Conservation (phyloP, 495 filamentous ascomycete genomes). For the Penicillium cataractarum region DNA sequence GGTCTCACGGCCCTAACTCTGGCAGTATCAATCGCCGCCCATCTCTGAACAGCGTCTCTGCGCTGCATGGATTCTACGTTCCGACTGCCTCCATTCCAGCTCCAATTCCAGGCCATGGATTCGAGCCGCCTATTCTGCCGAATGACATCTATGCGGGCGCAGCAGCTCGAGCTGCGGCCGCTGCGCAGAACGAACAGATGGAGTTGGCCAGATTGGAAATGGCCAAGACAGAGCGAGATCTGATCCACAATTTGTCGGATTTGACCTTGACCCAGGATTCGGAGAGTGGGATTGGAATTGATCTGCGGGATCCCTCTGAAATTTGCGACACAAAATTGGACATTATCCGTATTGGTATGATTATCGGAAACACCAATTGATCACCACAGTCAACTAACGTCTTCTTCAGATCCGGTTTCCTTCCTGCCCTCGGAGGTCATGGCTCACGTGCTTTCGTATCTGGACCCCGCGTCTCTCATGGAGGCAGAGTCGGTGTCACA, state of each 20-base stretch:
- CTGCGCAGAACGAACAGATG: slow-evolving; percentile 60
- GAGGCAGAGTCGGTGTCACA: slow-evolving; percentile 63
- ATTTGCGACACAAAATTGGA: slow-evolving; percentile 47
- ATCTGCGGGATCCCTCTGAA: slow-evolving; percentile 57
- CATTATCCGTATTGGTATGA: slow-evolving; percentile 43
- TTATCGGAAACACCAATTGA: not conserved
- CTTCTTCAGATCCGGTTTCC: slow-evolving; percentile 63
- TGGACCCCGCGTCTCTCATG: slow-evolving; percentile 69
- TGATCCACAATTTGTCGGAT: slow-evolving; percentile 35
- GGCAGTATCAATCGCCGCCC: slow-evolving; percentile 43
- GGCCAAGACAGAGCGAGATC: slow-evolving; percentile 44
- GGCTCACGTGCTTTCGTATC: slow-evolving; percentile 68
- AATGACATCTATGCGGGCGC: slow-evolving; percentile 60
- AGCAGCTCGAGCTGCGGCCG: slow-evolving; percentile 70
- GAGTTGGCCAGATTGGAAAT: slow-evolving; percentile 39
- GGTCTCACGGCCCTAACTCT: slow-evolving; percentile 24
- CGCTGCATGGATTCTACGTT: slow-evolving; percentile 43
- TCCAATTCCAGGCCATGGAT: slow-evolving; percentile 44
- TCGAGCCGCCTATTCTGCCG: slow-evolving; percentile 45
- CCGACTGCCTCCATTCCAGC: slow-evolving; percentile 34
- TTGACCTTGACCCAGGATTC: slow-evolving; percentile 54
- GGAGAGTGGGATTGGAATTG: slow-evolving; percentile 81
- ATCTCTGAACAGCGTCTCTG: slow-evolving; percentile 46
- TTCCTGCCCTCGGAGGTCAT: slow-evolving; percentile 72
- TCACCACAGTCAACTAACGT: slow-evolving; percentile 17